Base-by-base conservation (phyloP, 495 filamentous ascomycete species). In the Cercophora sp. region DNA sequence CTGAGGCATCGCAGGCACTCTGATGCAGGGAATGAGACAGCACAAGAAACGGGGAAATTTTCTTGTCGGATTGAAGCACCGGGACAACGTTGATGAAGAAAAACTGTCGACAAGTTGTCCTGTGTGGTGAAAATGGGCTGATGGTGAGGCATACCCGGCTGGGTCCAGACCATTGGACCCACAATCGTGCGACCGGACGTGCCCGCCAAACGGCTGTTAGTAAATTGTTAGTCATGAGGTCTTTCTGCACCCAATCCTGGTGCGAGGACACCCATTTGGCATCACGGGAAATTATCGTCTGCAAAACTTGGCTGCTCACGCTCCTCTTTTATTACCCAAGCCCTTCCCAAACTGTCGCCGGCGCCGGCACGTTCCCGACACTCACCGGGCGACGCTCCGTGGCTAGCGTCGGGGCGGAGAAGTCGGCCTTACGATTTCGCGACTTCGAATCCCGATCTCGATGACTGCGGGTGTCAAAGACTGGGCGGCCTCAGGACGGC, bases 131-230 rank as follows among this genome's bases (percentile, higher is more conserved):
- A 34, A 54, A 48, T 65, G 56, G 59, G 35, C 49, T 58, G 59
- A 65, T 61, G 23, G 43, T 37, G 37, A 15, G 20, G 3, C n/a
- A 27, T 29, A 35, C 40, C 40, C 20, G n/a, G 35, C 29, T 23
- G 4, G 45, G 34, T 43, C 54, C 46, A 51, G 62, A 58, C 22
- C 47, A 41, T n/a, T n/a, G 15, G 26, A 19, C 50, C 51, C 41
- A 34, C 41, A 52, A 52, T 62, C 59, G 58, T 48, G 54, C 55
- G 61, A 62, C 49, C 63, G 61, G 63, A 51, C 32, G 22, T 32
- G 25, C 15, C 63, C 61, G 61, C 22, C 6, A n/a, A n/a, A n/a
- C n/a, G n/a, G n/a, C n/a, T n/a, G n/a, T n/a, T 1, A 6, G 11
- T 8, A 34, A 54, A 55, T 51, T 65, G 63, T 55, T 65, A 65